phyloP scores from a whole-genome alignment of 805 yeast species.

The Millerozyma miso region DNA sequence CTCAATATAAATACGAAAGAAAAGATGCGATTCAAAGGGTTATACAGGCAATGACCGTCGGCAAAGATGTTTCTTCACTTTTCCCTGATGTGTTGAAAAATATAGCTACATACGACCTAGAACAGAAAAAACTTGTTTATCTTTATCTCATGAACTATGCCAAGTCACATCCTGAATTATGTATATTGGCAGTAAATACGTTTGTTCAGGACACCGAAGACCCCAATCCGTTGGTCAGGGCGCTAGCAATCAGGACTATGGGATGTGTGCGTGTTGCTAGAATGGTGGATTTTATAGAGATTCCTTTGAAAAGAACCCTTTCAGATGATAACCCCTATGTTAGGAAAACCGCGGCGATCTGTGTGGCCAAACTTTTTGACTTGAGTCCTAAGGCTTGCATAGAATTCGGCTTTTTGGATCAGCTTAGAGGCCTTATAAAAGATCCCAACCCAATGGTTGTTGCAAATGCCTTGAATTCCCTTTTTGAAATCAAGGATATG shows the following conservation, averaged over 20 bases:
- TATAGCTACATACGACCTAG: conserved; percentile 93
- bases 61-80: conserved; percentile 90
- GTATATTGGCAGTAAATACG: conserved; percentile 94
- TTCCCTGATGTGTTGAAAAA: conserved; percentile 96
- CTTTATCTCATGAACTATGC: conserved; percentile 96
- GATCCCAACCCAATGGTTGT: conserved; percentile 97
- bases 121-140: conserved; percentile 94
- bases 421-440: conserved; percentile 60
- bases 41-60: conserved; percentile 96
- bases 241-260: conserved; percentile 97
- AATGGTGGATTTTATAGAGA: conserved; percentile 91
- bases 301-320: conserved; percentile 80
- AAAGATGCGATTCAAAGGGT: conserved; percentile 97
- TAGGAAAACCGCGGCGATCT: conserved; percentile 93
- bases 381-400: conserved; percentile 74
- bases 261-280: conserved; percentile 95
- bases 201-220: conserved; percentile 94
- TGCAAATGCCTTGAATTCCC: conserved; percentile 85
- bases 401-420: conserved; percentile 80
- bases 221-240: conserved; percentile 92
- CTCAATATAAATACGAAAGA: conserved; percentile 90
- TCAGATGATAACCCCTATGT: conserved; percentile 95
- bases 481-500: conserved; percentile 75
- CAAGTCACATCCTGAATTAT: conserved; percentile 90
- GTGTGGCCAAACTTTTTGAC: conserved; percentile 93